phyloP scores from a whole-genome alignment of 768 basidiomycete species.

The Russula sp. region DNA sequence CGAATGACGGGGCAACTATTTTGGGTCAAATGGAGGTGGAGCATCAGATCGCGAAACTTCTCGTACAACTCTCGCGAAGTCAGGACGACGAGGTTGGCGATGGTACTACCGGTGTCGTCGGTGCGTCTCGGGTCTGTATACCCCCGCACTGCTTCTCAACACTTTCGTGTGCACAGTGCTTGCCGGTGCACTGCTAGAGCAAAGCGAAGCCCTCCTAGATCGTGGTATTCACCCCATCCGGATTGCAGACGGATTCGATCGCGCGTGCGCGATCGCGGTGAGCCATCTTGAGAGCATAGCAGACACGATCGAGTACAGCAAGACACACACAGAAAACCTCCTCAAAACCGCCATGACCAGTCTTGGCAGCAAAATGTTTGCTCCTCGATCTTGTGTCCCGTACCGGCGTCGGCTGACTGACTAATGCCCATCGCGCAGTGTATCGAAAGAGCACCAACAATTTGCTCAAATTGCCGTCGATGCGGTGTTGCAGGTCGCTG shows the following conservation, averaged over 20 bases:
- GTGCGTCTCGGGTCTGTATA: constrained; percentile 44
- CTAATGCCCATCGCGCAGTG: constrained; percentile 41
- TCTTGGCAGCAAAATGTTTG: constrained; percentile 96
- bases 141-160: background rate
- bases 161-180: constrained; percentile 46
- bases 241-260: constrained; percentile 98
- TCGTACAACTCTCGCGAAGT: constrained; percentile 93
- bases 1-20: constrained; percentile 98
- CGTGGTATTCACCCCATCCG: constrained; percentile 98
- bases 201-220: constrained; percentile 94
- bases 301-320: constrained; percentile 81
- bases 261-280: constrained; percentile 85
- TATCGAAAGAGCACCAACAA: constrained; percentile 91
- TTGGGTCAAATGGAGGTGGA: constrained; percentile 98
- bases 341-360: constrained; percentile 94
- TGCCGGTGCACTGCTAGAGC: constrained; percentile 93
- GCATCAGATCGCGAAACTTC: constrained; percentile 96
- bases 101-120: constrained; percentile 98
- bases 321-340: constrained; percentile 75
- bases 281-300: constrained; percentile 86
- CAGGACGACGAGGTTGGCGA: constrained; percentile 99
- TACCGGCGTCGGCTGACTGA: background rate
- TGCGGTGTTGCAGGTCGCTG: constrained; percentile 91
- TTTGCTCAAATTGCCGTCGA: constrained; percentile 98
- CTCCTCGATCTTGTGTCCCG: constrained; percentile 5